A percentile compares a stretch with the other conserved stretches of the same genome.
phyloP scores from a whole-genome alignment of 1,139 yeast genomes.

The Blastobotrys apis region DNA sequence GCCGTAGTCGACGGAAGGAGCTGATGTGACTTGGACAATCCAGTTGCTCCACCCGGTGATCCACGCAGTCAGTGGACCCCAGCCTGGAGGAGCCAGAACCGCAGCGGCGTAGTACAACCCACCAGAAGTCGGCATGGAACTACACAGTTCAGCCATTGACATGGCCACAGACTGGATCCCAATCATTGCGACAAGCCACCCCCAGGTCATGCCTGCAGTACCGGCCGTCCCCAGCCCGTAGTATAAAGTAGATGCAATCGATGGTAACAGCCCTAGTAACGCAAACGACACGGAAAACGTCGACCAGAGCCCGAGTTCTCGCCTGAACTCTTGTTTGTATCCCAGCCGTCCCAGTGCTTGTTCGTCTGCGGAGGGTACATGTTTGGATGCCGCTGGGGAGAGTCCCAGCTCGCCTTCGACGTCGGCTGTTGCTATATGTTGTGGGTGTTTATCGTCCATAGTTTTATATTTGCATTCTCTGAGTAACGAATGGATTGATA shows the following conservation, averaged over 20 bases:
- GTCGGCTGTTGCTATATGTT: too few relatives aligned
- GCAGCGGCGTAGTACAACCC: slow-evolving; percentile 58
- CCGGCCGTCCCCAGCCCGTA: slow-evolving; percentile 50
- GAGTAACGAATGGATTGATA: too few relatives aligned
- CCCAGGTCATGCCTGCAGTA: slow-evolving; percentile 57
- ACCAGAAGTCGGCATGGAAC: slow-evolving; percentile 64
- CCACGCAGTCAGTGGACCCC: slow-evolving; percentile 47
- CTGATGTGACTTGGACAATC: slow-evolving; percentile 51
- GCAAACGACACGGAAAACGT: slow-evolving; percentile 67
- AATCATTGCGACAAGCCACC: slow-evolving; percentile 53
- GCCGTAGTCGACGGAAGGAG: slow-evolving; percentile 63
- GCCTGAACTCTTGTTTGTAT: slow-evolving; percentile 66
- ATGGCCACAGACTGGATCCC: slow-evolving; percentile 44
- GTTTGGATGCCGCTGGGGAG: slow-evolving; percentile 8
- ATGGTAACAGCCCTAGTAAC: slow-evolving; percentile 63
- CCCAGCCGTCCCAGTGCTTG: slow-evolving; percentile 49
- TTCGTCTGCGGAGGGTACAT: slow-evolving; percentile 24
- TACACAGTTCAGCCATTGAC: slow-evolving; percentile 56
- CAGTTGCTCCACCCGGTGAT: slow-evolving; percentile 52
- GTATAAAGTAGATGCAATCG: slow-evolving; percentile 44
- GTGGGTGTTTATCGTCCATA: too few relatives aligned
- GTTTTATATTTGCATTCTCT: too few relatives aligned
- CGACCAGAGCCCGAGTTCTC: slow-evolving; percentile 54
- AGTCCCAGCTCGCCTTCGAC: too few relatives aligned
- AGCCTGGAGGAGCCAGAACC: slow-evolving; percentile 46